Percentiles rank a stretch among this genome's conserved stretches.
These are phyloP conservation scores for Aegilops umbellulata DNA, from an alignment of 176 grass and related monocot genomes.

Conservation along the genomic window DNA sequence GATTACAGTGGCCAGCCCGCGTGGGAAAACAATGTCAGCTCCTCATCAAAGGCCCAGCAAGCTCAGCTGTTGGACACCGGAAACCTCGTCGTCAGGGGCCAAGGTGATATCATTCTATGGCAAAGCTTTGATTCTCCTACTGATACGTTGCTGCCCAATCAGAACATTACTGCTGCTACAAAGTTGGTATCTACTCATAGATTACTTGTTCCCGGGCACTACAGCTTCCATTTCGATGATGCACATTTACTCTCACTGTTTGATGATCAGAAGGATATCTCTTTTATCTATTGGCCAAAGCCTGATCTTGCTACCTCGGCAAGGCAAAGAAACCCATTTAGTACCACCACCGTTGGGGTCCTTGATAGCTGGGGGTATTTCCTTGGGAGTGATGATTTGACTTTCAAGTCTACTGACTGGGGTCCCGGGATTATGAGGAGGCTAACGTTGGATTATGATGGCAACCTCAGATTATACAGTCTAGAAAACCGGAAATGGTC, in stretches of 20 bases:
- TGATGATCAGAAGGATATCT: constrained; percentile 32
- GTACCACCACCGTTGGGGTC: not conserved
- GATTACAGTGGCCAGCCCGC: constrained; percentile 26
- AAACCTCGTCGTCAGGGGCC: constrained; percentile 31
- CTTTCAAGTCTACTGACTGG: constrained; percentile 30
- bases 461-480: constrained; percentile 54
- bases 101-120: constrained; percentile 27
- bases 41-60: not conserved
- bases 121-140: constrained; percentile 44
- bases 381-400: constrained; percentile 18
- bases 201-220: constrained; percentile 27
- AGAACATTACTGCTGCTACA: constrained; percentile 24
- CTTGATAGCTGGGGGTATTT: constrained; percentile 24
- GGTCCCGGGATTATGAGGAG: constrained; percentile 37
- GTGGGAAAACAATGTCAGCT: constrained; percentile 23
- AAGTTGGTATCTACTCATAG: constrained; percentile 33
- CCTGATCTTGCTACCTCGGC: not conserved
- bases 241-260: constrained; percentile 36
- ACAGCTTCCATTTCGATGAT: constrained; percentile 48
- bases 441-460: constrained; percentile 46
- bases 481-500: constrained; percentile 9
- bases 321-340: constrained; percentile 3
- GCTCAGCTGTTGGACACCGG: constrained; percentile 14
- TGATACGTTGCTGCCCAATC: constrained; percentile 47
- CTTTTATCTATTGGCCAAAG: constrained; percentile 53